Conservation (phyloP, 768 basidiomycete genomes). For the Macrolepiota dolichaula region DNA sequence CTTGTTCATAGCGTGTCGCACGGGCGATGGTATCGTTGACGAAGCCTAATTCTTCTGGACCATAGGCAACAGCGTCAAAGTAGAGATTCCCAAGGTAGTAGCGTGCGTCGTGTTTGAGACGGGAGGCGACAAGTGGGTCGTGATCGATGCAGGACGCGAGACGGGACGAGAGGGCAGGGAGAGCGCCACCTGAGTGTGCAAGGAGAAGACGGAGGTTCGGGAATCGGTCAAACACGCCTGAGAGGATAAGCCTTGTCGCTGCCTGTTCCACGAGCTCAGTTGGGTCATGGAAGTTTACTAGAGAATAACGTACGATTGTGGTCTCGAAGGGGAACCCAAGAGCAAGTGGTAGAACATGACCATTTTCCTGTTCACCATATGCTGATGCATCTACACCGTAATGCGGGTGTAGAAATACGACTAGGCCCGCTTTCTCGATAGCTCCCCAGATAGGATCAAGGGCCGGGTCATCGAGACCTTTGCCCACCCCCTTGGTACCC, state of each 20-base stretch:
- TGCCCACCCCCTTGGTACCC: slow-evolving; percentile 76
- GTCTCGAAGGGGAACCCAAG: slow-evolving; percentile 92
- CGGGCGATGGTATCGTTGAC: slow-evolving; percentile 69
- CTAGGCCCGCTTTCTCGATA: slow-evolving; percentile 62
- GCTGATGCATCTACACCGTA: slow-evolving; percentile 74
- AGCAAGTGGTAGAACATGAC: slow-evolving; percentile 84
- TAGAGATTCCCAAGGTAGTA: slow-evolving; percentile 80
- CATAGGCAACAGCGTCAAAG: slow-evolving; percentile 88
- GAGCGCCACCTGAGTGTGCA: slow-evolving; percentile 84
- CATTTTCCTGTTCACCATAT: slow-evolving; percentile 78
- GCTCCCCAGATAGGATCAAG: slow-evolving; percentile 85
- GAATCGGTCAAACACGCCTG: slow-evolving; percentile 78
- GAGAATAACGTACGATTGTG: slow-evolving; percentile 61
- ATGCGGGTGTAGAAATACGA: slow-evolving; percentile 84
- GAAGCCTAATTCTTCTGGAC: slow-evolving; percentile 79
- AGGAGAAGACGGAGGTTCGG: slow-evolving; percentile 74
- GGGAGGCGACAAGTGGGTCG: slow-evolving; percentile 73
- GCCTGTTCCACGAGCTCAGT: slow-evolving; percentile 37
- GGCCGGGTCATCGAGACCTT: slow-evolving; percentile 74
- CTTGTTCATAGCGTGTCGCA: slow-evolving; percentile 43
- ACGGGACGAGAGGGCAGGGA: slow-evolving; percentile 81
- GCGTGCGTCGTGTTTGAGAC: slow-evolving; percentile 78
- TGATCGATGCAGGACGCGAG: slow-evolving; percentile 83
- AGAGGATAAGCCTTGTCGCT: slow-evolving; percentile 74
- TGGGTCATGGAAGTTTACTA: not conserved